These are phyloP conservation scores for Coniochaeta sp. DNA, from an alignment of 2,329 filamentous ascomycete species.

Conservation along the genomic window DNA sequence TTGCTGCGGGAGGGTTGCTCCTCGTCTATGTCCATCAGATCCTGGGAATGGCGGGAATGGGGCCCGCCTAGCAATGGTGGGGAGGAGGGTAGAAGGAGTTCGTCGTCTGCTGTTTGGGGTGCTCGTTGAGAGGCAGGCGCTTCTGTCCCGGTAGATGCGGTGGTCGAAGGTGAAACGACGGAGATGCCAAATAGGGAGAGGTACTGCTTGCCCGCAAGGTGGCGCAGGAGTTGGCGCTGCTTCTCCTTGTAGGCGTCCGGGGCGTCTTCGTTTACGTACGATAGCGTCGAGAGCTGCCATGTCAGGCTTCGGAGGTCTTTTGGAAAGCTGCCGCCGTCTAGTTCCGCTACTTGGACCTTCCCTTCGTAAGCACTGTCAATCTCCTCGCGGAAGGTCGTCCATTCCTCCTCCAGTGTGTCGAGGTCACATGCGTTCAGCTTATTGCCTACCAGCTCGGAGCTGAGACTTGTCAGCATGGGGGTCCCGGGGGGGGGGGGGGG, in stretches of 20 bases:
- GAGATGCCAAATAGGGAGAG: not conserved
- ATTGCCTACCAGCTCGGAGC: not conserved
- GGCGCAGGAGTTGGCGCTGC: not conserved
- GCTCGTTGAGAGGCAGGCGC: not conserved
- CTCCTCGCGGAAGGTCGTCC: not conserved
- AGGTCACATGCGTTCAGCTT: not conserved
- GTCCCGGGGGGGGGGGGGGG: too few relatives aligned
- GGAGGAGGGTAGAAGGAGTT: not conserved
- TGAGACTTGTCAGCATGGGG: not conserved
- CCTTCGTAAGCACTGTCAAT: not conserved
- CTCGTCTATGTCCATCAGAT: not conserved
- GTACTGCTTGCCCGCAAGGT: not conserved
- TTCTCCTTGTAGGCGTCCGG: not conserved
- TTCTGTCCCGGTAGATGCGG: not conserved
- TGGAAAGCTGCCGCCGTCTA: not conserved
- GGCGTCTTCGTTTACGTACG: not conserved
- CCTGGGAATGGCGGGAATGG: not conserved
- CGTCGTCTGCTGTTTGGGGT: not conserved
- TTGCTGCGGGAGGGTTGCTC: not conserved
- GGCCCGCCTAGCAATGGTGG: not conserved
- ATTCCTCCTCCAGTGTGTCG: slow-evolving; percentile 1
- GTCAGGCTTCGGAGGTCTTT: not conserved
- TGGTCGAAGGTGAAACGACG: not conserved
- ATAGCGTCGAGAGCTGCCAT: not conserved
- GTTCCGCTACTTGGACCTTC: not conserved